phyloP scores from a whole-genome alignment of 192 early-diverging fungal genomes.

The Backusella mclennaniae region DNA sequence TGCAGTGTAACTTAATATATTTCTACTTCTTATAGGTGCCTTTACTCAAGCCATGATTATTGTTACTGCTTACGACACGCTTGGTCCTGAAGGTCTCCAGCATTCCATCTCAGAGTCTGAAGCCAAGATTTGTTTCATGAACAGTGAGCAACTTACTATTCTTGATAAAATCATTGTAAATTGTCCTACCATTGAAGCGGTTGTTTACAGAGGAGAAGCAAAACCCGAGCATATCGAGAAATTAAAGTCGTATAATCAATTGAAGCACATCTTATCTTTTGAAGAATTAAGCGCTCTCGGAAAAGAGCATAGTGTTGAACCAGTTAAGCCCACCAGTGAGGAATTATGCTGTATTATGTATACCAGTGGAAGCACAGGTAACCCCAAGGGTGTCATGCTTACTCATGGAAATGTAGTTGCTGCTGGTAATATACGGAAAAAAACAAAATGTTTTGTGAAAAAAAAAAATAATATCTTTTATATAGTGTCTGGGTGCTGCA shows the following conservation, averaged over 20 bases:
- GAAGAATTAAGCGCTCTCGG: slow-evolving; percentile 67
- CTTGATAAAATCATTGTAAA: slow-evolving; percentile 54
- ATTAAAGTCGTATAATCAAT: slow-evolving; percentile 39
- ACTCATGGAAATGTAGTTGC: slow-evolving; percentile 68
- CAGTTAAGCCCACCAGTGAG: slow-evolving; percentile 29
- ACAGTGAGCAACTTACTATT: slow-evolving; percentile 67
- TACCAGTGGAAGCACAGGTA: slow-evolving; percentile 70
- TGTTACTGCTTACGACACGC: slow-evolving; percentile 85
- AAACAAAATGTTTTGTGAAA: not conserved
- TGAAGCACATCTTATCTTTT: slow-evolving; percentile 56
- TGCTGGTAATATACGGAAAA: slow-evolving; percentile 33
- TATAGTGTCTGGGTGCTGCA: slow-evolving; percentile 56
- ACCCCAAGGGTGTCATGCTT: slow-evolving; percentile 73
- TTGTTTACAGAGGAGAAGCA: slow-evolving; percentile 69
- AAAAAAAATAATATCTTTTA: not conserved
- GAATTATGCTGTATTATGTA: slow-evolving; percentile 71
- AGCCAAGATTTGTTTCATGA: slow-evolving; percentile 66
- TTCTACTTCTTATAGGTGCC: slow-evolving; percentile 27
- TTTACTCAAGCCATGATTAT: slow-evolving; percentile 75
- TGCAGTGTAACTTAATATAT: not conserved
- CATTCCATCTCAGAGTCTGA: slow-evolving; percentile 75
- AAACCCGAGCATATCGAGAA: slow-evolving; percentile 46
- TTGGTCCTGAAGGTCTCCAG: slow-evolving; percentile 75
- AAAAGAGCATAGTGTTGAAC: slow-evolving; percentile 44
- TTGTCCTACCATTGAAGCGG: slow-evolving; percentile 54